Evolutionary conservation across 164 flowering plant genomes (phyloP), one percentile per base, ranked within the genome.

Genomic region (Amborella trichopoda): DNA sequence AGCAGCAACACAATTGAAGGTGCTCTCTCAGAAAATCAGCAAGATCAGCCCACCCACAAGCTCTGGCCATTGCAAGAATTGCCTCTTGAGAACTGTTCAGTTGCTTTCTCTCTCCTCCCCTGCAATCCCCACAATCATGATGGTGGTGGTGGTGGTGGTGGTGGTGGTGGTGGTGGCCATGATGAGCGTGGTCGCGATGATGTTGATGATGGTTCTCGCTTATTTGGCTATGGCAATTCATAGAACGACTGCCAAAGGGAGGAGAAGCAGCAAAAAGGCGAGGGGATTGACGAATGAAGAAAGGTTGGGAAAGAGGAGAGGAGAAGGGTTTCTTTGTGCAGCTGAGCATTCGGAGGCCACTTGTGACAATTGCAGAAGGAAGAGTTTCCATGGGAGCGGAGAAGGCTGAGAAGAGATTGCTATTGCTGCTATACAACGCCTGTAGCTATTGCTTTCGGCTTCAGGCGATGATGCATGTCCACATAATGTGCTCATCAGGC

Each of bases 1-100:
- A 71, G 40, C 62, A 75, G 71, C 83, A 80, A 48, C 99, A 87
- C 42, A 87, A 60, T 44, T 74, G 77, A 74, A 91, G 60, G 58
- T 91, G 67, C 73, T 87, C 96, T 46, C 99, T 68, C 28, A 91
- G 61, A 52, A 68, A 77, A 55, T 76, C 65, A 2, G 99, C 94
- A 55, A 82, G 46, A 23, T 75, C 63, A 3, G 56, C 44, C 99
- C 99, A 91, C 34, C 75, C 63, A 12, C 65, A 53, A 11, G 71
- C 67, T 48, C 61, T 72, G 0, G 99, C 94, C 23, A 87, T 78
- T 6, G 54, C 47, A 21, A 75, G 30, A 26, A 91, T 42, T 4
- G 65, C 69, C 46, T 62, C 62, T 76, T 82, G 99, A 11, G 69
- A 38, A 24, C 56, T 58, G 23, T 26, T 81, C 44, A 73, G 67